phyloP scores from a whole-genome alignment of 108 stramenopile species.

The Halocafeteria seosinensis region DNA sequence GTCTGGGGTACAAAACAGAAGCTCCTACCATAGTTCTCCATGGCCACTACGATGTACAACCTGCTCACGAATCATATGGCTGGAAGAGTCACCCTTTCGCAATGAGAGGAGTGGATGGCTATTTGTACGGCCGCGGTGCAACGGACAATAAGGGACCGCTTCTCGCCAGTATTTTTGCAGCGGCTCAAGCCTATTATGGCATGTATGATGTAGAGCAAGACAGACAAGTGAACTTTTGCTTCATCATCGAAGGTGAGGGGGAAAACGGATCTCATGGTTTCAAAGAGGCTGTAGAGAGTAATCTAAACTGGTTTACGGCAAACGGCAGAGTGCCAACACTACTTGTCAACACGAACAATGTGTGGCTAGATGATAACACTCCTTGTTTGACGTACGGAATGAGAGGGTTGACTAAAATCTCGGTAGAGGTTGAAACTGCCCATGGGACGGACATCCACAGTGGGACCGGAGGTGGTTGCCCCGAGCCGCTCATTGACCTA shows the following conservation, averaged over 20 bases:
- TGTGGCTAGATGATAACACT: conserved; percentile 8
- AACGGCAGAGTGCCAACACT: too few species aligned
- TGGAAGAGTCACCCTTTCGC: conserved; percentile 8
- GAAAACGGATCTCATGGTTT: conserved; percentile 10
- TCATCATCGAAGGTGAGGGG: conserved; percentile 15
- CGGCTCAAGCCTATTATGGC: background rate
- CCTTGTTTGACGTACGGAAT: conserved; percentile 17
- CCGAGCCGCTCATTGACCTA: conserved; percentile 5
- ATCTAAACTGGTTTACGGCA: background rate
- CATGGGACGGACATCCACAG: background rate
- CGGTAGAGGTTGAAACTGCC: background rate
- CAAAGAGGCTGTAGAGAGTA: background rate
- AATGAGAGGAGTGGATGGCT: conserved; percentile 10
- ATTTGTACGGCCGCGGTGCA: conserved; percentile 14
- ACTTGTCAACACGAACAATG: conserved; percentile 5
- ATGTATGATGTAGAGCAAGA: background rate
- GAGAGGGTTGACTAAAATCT: conserved; percentile 9
- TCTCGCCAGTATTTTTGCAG: conserved; percentile 12
- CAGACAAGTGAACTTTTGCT: background rate
- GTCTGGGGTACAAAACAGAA: background rate
- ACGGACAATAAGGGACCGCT: conserved; percentile 19
- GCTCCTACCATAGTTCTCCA: background rate
- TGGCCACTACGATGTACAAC: conserved; percentile 17
- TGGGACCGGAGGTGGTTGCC: conserved; percentile 1
- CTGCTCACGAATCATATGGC: background rate